Percentiles rank a stretch among this genome's conserved stretches.
phyloP scores from a whole-genome alignment of 495 filamentous ascomycete species.

The Xylaria grammica region DNA sequence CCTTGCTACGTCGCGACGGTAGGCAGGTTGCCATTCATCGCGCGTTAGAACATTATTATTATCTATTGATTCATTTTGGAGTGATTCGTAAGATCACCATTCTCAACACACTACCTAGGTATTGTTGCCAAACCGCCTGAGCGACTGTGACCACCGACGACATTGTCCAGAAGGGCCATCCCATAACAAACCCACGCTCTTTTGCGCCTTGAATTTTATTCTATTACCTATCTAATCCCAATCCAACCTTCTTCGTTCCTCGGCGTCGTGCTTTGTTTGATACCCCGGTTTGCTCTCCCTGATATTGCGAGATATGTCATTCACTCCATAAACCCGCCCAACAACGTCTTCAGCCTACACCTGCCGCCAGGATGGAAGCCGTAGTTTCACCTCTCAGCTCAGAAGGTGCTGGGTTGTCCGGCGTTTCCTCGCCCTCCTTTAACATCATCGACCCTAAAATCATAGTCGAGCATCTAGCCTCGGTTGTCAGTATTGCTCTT shows the following conservation, averaged over 20 bases:
- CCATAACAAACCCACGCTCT: slow-evolving; percentile 4
- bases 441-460: slow-evolving; percentile 52
- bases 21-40: slow-evolving; percentile 17
- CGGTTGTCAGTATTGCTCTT: slow-evolving; percentile 81
- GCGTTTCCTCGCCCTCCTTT: slow-evolving; percentile 49
- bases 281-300: slow-evolving; percentile 20
- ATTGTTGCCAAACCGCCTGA: background rate
- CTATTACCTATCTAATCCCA: slow-evolving; percentile 29
- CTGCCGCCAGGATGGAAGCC: slow-evolving; percentile 51
- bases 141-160: slow-evolving; percentile 9
- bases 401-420: slow-evolving; percentile 46
- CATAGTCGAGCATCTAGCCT: slow-evolving; percentile 78
- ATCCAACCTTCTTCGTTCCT: slow-evolving; percentile 25
- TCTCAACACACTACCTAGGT: background rate
- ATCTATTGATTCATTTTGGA: background rate
- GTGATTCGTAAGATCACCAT: background rate
- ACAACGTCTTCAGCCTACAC: slow-evolving; percentile 28
- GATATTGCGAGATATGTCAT: slow-evolving; percentile 33
- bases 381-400: slow-evolving; percentile 48
- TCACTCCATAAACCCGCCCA: slow-evolving; percentile 23
- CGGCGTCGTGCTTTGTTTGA: slow-evolving; percentile 27
- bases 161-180: slow-evolving; percentile 4
- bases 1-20: slow-evolving; percentile 23
- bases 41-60: slow-evolving; percentile 12
- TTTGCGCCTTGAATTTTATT: slow-evolving; percentile 19